Percentiles rank a stretch among this genome's conserved stretches.
phyloP scores from a whole-genome alignment of 768 basidiomycete genomes.

The Udeniomyces megalosporus region DNA sequence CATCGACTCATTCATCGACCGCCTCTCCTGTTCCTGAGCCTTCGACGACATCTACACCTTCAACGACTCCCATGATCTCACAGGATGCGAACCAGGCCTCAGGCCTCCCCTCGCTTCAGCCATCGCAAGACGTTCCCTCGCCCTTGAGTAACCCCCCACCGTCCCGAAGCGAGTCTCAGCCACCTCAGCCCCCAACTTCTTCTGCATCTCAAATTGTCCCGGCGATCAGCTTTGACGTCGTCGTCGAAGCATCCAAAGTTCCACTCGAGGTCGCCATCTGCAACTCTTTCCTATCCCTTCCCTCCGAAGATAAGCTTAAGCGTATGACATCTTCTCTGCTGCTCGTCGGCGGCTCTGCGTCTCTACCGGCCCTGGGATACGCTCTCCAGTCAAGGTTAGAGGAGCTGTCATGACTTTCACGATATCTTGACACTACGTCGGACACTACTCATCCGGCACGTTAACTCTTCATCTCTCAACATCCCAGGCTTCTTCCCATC shows the following conservation, averaged over 20 bases:
- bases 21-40: background rate
- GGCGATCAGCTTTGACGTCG: constrained; percentile 41
- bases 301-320: constrained; percentile 73
- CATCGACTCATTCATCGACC: background rate
- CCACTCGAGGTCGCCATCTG: constrained; percentile 86
- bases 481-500: constrained; percentile 42
- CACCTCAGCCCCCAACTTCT: constrained; percentile 26
- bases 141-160: background rate
- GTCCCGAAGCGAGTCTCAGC: constrained; percentile 28
- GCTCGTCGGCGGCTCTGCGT: constrained; percentile 68
- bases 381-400: constrained; percentile 10
- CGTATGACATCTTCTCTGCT: constrained; percentile 77
- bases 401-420: no score
- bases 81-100: no score
- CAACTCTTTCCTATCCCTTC: constrained; percentile 74
- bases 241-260: constrained; percentile 70
- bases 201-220: no score
- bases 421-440: no score
- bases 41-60: background rate
- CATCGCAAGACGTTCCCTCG: no score
- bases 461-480: background rate
- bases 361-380: constrained; percentile 31
- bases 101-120: no score
- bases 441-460: no score
- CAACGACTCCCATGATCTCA: background rate